phyloP scores from a whole-genome alignment of 2,329 filamentous ascomycete genomes.

The Alternaria triticina region DNA sequence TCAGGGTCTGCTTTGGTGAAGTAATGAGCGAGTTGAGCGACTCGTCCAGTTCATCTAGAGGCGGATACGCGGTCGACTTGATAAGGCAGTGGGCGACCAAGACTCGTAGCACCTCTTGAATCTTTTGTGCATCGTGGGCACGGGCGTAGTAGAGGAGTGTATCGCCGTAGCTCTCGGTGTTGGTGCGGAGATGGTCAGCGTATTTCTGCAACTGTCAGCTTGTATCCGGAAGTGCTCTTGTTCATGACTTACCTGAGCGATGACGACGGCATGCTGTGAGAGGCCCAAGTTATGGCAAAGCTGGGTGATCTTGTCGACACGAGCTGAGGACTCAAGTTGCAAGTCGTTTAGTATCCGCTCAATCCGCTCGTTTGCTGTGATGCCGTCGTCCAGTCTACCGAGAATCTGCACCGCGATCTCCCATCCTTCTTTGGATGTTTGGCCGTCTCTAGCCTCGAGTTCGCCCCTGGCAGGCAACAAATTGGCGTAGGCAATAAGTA shows the following conservation, averaged over 20 bases:
- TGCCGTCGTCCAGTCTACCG: constrained; percentile 76
- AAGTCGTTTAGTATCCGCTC: constrained; percentile 75
- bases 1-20: constrained; percentile 74
- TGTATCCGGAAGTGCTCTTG: background rate
- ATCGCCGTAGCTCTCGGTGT: constrained; percentile 80
- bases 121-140: constrained; percentile 77
- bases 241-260: constrained; percentile 72
- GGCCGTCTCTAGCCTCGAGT: constrained; percentile 36
- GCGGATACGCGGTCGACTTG: constrained; percentile 81
- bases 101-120: constrained; percentile 84
- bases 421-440: constrained; percentile 71
- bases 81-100: constrained; percentile 87
- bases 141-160: constrained; percentile 91
- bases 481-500: constrained; percentile 77
- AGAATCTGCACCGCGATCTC: constrained; percentile 85
- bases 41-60: constrained; percentile 72
- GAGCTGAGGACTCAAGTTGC: constrained; percentile 71
- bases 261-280: constrained; percentile 76
- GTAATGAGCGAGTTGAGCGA: constrained; percentile 73
- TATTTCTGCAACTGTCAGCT: constrained; percentile 67
- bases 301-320: constrained; percentile 81
- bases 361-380: constrained; percentile 75
- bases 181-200: constrained; percentile 75
- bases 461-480: constrained; percentile 61
- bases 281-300: constrained; percentile 81